phyloP scores from a whole-genome alignment of 352 stramenopile genomes.

The Aphanomyces cochlioides region DNA sequence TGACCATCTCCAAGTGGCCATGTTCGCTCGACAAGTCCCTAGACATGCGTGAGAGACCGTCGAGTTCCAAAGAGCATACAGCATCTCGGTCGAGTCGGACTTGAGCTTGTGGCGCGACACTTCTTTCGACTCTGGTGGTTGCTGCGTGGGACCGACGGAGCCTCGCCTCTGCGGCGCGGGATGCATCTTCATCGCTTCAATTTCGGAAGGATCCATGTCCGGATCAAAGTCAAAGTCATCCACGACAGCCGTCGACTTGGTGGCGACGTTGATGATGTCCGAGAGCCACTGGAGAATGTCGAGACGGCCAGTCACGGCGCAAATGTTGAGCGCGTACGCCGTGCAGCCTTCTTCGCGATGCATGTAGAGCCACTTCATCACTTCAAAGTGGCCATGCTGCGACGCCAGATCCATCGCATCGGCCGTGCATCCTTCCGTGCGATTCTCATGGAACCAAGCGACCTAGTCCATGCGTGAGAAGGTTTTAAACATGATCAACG shows the following conservation, averaged over 20 bases:
- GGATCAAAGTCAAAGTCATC: conserved; percentile 2
- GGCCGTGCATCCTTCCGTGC: conserved; percentile 31
- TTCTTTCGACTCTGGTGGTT: neutral
- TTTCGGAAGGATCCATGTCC: conserved; percentile 5
- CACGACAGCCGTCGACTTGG: neutral
- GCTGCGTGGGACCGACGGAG: neutral
- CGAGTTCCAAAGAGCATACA: conserved; percentile 4
- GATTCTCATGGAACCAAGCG: conserved; percentile 29
- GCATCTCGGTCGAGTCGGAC: conserved; percentile 22
- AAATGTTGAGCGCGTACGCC: conserved; percentile 11
- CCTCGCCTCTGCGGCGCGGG: neutral
- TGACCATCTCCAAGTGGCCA: conserved; percentile 28
- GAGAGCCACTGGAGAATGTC: conserved; percentile 33
- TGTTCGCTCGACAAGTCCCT: conserved; percentile 29
- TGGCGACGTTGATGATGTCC: conserved; percentile 16
- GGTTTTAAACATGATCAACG: neutral
- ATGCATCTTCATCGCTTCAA: neutral
- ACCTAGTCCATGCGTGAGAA: conserved; percentile 7
- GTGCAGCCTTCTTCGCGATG: conserved; percentile 26
- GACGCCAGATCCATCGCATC: conserved; percentile 36
- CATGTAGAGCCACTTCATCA: conserved; percentile 39
- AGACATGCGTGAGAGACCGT: neutral
- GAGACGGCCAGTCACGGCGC: conserved; percentile 26
- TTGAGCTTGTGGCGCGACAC: conserved; percentile 10
- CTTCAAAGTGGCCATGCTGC: conserved; percentile 34